These are phyloP conservation scores for Aspergillus fumigatiaffinis DNA, from an alignment of 2,329 filamentous ascomycete species.

Conservation along the genomic window DNA sequence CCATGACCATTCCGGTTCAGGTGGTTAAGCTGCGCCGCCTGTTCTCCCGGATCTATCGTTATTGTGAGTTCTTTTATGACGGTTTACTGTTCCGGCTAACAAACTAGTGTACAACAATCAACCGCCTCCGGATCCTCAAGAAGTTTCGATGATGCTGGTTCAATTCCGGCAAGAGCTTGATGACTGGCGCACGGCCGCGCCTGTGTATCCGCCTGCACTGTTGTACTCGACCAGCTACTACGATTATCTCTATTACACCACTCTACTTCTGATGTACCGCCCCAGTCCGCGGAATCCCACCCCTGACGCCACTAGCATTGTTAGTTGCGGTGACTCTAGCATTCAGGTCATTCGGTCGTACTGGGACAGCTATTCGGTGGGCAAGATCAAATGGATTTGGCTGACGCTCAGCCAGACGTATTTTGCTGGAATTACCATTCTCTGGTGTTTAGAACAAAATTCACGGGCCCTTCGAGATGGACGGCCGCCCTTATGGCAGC, in stretches of 20 bases:
- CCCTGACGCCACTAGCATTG: slow-evolving; percentile 32
- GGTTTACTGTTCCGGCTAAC: slow-evolving; percentile 3
- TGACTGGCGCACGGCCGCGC: slow-evolving; percentile 35
- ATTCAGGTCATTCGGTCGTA: slow-evolving; percentile 38
- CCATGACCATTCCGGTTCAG: slow-evolving; percentile 38
- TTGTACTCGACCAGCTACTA: slow-evolving; percentile 41
- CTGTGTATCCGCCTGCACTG: slow-evolving; percentile 33
- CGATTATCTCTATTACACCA: slow-evolving; percentile 39
- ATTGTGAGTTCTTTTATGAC: slow-evolving; percentile 22
- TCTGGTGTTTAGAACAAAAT: slow-evolving; percentile 40
- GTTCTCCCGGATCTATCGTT: slow-evolving; percentile 38
- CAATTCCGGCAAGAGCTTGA: slow-evolving; percentile 36
- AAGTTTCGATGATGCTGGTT: slow-evolving; percentile 24
- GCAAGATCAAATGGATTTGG: slow-evolving; percentile 42
- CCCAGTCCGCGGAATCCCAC: slow-evolving; percentile 36
- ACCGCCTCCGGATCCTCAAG: slow-evolving; percentile 23
- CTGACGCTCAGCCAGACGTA: slow-evolving; percentile 38
- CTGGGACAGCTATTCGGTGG: slow-evolving; percentile 37
- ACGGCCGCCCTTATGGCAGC: slow-evolving; percentile 28
- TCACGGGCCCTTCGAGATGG: slow-evolving; percentile 30
- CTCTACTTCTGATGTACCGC: slow-evolving; percentile 36
- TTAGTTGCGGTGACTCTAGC: slow-evolving; percentile 38
- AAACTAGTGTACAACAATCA: slow-evolving; percentile 34
- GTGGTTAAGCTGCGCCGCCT: slow-evolving; percentile 35
- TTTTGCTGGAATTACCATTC: slow-evolving; percentile 37